Evolutionary conservation across 116 monocot genomes (phyloP).

Genomic region (Iris pallida): DNA sequence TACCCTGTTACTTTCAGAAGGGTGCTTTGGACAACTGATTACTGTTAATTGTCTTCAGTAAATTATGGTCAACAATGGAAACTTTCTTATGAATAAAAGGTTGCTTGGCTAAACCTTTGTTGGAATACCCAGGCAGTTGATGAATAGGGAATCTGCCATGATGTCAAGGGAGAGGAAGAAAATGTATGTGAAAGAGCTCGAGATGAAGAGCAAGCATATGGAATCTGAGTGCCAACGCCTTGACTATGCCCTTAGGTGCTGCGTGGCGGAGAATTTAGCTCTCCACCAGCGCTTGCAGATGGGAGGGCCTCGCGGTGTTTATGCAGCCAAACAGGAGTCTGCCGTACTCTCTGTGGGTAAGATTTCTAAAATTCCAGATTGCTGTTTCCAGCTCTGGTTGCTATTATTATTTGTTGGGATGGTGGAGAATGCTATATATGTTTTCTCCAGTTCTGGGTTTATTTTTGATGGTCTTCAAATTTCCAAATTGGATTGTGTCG

Average conservation of each 20-base stretch:
- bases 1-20: background rate
- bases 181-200: conserved; percentile 64
- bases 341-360: conserved; percentile 97
- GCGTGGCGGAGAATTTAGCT: conserved; percentile 60
- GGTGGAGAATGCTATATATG: background rate
- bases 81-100: no score
- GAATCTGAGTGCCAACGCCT: conserved; percentile 79
- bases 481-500: background rate
- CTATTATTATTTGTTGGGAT: background rate
- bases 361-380: conserved; percentile 7
- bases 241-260: conserved; percentile 56
- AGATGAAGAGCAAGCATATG: conserved; percentile 73
- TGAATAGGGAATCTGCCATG: conserved; percentile 93
- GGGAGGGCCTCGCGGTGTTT: conserved; percentile 41
- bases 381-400: background rate
- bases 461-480: background rate
- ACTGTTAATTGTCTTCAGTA: background rate
- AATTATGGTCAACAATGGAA: no score
- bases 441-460: background rate
- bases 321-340: conserved; percentile 90
- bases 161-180: conserved; percentile 96
- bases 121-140: conserved; percentile 26
- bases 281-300: conserved; percentile 59
- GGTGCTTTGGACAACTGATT: background rate
- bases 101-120: background rate